Conservation (phyloP, 495 filamentous ascomycete genomes). For the Acidiella bohemica region DNA sequence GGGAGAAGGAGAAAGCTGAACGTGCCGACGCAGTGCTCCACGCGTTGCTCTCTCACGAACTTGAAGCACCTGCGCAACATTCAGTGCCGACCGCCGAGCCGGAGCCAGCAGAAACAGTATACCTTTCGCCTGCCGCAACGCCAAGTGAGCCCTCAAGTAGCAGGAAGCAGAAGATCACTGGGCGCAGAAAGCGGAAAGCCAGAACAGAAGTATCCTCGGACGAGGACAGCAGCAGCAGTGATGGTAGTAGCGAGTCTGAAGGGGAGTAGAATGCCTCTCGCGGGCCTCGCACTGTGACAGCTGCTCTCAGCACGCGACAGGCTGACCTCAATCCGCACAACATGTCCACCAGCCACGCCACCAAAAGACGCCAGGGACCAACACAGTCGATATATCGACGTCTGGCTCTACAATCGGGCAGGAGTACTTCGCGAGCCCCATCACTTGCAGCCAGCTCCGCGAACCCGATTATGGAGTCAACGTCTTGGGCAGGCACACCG, state of each 20-base stretch:
- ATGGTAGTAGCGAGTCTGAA: constrained; percentile 9
- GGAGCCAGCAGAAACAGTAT: neutral
- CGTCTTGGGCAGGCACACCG: too few species aligned
- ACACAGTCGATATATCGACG: too few species aligned
- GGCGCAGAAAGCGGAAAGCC: constrained; percentile 14
- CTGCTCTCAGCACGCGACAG: constrained; percentile 2
- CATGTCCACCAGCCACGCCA: too few species aligned
- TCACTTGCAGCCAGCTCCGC: too few species aligned
- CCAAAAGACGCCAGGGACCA: too few species aligned
- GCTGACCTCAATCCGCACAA: too few species aligned
- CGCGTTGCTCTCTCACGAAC: constrained; percentile 7
- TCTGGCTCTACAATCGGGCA: too few species aligned
- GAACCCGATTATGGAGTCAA: too few species aligned
- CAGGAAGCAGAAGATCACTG: too few species aligned
- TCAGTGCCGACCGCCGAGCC: neutral
- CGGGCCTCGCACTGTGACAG: constrained; percentile 1
- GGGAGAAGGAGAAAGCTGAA: constrained; percentile 5
- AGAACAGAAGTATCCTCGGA: constrained; percentile 11
- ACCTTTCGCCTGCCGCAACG: neutral
- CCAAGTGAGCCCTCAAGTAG: neutral
- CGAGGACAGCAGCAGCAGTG: constrained; percentile 4
- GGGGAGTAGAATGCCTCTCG: constrained; percentile 7
- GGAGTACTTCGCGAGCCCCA: too few species aligned
- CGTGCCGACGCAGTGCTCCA: constrained; percentile 11
- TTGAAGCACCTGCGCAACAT: neutral